Percentiles rank a stretch among this genome's conserved stretches.
phyloP scores from a whole-genome alignment of 2,329 filamentous ascomycete genomes.

The Colletotrichum lupini region DNA sequence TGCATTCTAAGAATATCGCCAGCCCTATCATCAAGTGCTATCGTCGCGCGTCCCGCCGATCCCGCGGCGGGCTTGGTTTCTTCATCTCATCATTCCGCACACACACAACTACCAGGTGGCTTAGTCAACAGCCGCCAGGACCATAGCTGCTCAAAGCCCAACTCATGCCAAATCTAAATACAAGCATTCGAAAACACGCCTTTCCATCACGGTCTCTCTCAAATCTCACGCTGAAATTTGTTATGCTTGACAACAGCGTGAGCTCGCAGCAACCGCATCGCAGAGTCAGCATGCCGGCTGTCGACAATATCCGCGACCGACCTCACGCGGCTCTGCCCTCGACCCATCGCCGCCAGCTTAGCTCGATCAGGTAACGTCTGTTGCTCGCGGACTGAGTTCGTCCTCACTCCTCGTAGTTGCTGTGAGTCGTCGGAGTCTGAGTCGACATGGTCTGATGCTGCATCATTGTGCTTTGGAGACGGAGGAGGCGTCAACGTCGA shows the following conservation, averaged over 20 bases:
- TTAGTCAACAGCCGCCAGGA: not conserved
- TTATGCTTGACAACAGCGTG: constrained; percentile 16
- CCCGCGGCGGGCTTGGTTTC: constrained; percentile 8
- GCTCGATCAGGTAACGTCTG: not conserved
- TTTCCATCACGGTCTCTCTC: not conserved
- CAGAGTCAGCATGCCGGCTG: constrained; percentile 20
- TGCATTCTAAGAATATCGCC: constrained; percentile 4
- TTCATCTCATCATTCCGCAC: not conserved
- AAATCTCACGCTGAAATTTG: constrained; percentile 4
- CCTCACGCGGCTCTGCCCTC: not conserved
- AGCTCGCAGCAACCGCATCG: constrained; percentile 13
- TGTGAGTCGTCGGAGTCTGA: not conserved
- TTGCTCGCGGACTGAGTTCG: not conserved
- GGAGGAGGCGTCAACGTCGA: not conserved
- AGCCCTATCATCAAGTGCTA: not conserved
- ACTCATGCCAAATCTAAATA: not conserved
- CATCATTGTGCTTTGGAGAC: not conserved
- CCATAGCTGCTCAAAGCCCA: not conserved
- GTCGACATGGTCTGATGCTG: not conserved
- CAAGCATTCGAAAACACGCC: not conserved
- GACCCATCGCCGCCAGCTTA: not conserved
- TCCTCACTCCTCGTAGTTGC: not conserved
- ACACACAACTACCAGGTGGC: not conserved
- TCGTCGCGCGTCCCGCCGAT: not conserved
- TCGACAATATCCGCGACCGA: not conserved